Conservation (phyloP, 768 basidiomycete species). For the Leccinum truebloodii region DNA sequence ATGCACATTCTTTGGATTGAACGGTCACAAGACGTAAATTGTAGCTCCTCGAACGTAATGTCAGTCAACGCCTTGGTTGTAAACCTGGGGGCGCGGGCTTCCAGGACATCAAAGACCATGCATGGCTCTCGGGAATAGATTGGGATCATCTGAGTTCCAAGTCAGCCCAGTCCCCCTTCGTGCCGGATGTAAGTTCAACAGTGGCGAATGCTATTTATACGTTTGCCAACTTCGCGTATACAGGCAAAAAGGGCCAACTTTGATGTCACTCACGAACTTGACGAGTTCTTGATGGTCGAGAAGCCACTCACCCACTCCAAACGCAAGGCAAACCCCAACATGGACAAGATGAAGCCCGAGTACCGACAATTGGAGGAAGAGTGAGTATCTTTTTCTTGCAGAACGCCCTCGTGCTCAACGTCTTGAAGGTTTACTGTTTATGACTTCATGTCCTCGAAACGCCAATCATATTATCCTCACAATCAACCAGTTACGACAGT, state of each 20-base stretch:
- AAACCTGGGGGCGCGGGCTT: constrained; percentile 66
- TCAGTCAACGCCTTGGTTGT: constrained; percentile 79
- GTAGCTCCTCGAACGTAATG: constrained; percentile 85
- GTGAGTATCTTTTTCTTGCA: constrained; percentile 42
- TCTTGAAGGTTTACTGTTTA: constrained; percentile 79
- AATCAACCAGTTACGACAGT: constrained; percentile 58
- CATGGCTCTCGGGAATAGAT: constrained; percentile 82
- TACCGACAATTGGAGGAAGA: constrained; percentile 92
- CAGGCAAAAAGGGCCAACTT: constrained; percentile 98
- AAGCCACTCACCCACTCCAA: constrained; percentile 96
- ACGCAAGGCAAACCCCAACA: constrained; percentile 83
- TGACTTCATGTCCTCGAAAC: constrained; percentile 72
- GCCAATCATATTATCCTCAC: constrained; percentile 87
- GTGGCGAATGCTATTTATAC: neutral
- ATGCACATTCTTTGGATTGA: constrained; percentile 1
- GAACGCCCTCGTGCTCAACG: constrained; percentile 9
- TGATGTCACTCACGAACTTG: constrained; percentile 94
- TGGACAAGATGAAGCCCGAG: constrained; percentile 89
- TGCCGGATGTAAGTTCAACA: constrained; percentile 80
- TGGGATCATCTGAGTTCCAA: constrained; percentile 81
- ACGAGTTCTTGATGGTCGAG: constrained; percentile 96
- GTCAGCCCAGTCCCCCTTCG: constrained; percentile 75
- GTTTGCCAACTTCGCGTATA: constrained; percentile 2
- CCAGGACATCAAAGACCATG: constrained; percentile 75
- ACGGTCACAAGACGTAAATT: constrained; percentile 11